Evolutionary conservation across 768 basidiomycete genomes (phyloP), one percentile per base, ranked within the genome.

Genomic region (Russula griseocarnosa): DNA sequence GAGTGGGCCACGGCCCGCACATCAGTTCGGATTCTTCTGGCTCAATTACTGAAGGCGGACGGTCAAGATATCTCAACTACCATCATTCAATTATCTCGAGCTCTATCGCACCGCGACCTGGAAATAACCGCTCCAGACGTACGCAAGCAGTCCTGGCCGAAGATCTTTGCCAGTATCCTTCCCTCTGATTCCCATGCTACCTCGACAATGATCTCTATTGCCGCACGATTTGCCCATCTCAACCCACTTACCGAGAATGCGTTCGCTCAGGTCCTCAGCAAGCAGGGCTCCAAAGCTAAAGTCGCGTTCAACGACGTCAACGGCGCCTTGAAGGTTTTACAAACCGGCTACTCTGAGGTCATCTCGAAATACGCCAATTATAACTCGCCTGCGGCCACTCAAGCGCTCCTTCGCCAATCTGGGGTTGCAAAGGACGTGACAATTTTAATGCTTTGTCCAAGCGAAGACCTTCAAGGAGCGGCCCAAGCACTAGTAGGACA

Each of bases 401-500:
- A 83, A 53, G 75, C 81, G 7, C 73, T 95, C 36, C 78, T 95
- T 54, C 73, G 75, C 52, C 77, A 74, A 8, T 79, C 82, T 1
- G 83, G 79, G 14, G 80, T 88, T 30, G 84, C 83, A 5, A 79
- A 83, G 68, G 76, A 85, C 52, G 74, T 88, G 50, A 82, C 87
- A 63, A 73, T 79, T 40, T 79, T 96, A 40, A 83, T 96, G 72
- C 76, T 98, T 36, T 98, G 94, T 22, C 94, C 96, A 0, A 79
- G 87, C 34, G 86, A 86, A 22, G 82, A 84, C 16, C 75, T 95
- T 18, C 90, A 90, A 69, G 77, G 80, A 50, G 85, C 88, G 13
- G 90, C 87, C 1, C 90, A 94, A 72, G 82, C 83, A 22, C 73
- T 98, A n/a, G 81, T 92, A 30, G 88, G 88, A 13, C 83, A 92